Evolutionary conservation across 192 early-diverging fungal species (phyloP), one percentile per base, ranked within the genome.

Genomic region (Podila epigama): DNA sequence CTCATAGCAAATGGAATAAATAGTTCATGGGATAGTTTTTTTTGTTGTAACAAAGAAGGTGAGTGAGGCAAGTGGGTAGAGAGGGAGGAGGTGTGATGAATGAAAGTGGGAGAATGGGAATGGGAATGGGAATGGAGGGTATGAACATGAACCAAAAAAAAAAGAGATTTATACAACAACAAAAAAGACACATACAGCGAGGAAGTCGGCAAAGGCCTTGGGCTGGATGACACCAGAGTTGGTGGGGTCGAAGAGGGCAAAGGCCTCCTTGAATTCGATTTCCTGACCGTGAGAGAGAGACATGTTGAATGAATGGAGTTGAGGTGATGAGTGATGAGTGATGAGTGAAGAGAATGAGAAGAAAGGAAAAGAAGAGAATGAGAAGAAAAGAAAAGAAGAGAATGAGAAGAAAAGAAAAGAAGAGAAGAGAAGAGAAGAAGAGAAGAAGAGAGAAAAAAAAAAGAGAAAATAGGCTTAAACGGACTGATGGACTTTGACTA

Each of bases 201-300:
- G 41, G 40, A 77, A 77, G 31, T 77, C 73, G 33, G 53, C 25
- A 51, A 77, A 68, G 73, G 73, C 73, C 66, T 68, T 61, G 60
- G 73, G 73, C 60, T 77, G 73, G 66, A 77, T 68, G 56, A 51
- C 44, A 35, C 73, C 73, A 50, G 73, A 77, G 73, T 77, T 77
- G 56, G 73, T 77, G 61, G 73, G 73, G 66, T 77, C 73, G 61
- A 77, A 77, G 66, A 77, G 73, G 51, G 73, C 73, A 37, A 77
- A 77, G 22, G 73, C 73, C 73, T 77, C 73, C 66, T 72, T 72
- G 66, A 59, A 63, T 36, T 81, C 70, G 66, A 80, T 72, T 73
- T 81, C 70, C 66, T 81, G 65, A 40, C 28, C 60, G 34, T 65
- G 70, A 27, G 60, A 27, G 52, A 81, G 65, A 58, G 70, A 60